Conservation (phyloP, 2,329 filamentous ascomycete genomes). For the Trichophyton mentagrophytes region DNA sequence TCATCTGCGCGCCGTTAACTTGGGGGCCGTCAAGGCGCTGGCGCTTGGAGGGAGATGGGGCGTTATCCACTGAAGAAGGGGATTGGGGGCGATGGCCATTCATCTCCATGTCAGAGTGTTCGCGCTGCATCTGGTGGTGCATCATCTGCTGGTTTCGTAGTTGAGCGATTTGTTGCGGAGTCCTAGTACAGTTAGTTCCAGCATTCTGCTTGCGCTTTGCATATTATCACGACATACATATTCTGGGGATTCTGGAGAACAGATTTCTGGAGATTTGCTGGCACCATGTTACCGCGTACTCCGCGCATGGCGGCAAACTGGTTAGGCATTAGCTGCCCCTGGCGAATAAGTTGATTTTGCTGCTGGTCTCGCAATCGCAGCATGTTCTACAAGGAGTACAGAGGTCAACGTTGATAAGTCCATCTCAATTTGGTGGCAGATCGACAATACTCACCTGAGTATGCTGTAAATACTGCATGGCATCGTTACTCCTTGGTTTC, state of each 20-base stretch:
- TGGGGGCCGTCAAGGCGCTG: slow-evolving; percentile 63
- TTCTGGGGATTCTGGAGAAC: slow-evolving; percentile 54
- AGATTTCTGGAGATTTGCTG: slow-evolving; percentile 49
- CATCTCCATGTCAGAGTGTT: slow-evolving; percentile 76
- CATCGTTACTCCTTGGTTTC: slow-evolving; percentile 50
- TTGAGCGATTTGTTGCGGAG: slow-evolving; percentile 56
- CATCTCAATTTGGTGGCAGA: neutral
- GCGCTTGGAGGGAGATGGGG: slow-evolving; percentile 83
- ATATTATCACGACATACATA: slow-evolving; percentile 23
- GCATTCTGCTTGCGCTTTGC: neutral
- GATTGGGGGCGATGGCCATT: slow-evolving; percentile 70
- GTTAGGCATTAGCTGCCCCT: slow-evolving; percentile 48
- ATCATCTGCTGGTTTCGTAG: slow-evolving; percentile 51
- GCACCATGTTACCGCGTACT: slow-evolving; percentile 28
- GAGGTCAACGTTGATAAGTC: neutral
- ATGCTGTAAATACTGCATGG: slow-evolving; percentile 65
- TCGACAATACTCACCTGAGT: slow-evolving; percentile 50
- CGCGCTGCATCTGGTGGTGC: slow-evolving; percentile 73
- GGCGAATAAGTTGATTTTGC: slow-evolving; percentile 64
- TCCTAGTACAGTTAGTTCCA: slow-evolving; percentile 27
- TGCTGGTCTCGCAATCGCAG: slow-evolving; percentile 61
- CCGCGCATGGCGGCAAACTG: slow-evolving; percentile 52
- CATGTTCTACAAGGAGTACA: slow-evolving; percentile 37
- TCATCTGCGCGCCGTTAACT: slow-evolving; percentile 67
- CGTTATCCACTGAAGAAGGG: slow-evolving; percentile 71